Evolutionary conservation across 2,329 filamentous ascomycete genomes (phyloP), one percentile per base, ranked within the genome.

Genomic region (Fusarium sp.): DNA sequence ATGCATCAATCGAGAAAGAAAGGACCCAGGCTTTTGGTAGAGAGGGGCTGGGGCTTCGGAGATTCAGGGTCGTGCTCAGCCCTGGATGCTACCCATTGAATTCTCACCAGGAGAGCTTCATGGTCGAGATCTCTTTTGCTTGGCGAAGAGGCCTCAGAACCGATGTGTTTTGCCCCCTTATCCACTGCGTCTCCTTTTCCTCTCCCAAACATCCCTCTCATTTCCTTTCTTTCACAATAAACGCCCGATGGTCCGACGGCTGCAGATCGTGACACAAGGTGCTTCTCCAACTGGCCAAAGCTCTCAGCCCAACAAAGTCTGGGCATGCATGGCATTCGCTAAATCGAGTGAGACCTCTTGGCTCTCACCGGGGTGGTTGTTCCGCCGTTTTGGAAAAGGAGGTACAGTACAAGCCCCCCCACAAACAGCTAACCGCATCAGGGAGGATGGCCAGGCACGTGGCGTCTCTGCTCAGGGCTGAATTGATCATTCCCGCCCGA

Each of bases 351-450:
- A 42, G 22, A 29, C 29, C 29, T 24, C 24, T 59, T 58, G 56
- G 56, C 31, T 29, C 35, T 29, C 16, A 16, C 47, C 24, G 47
- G 47, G 47, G 24, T 52, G 47, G 10, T 52, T 42, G 56, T 40
- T 40, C 56, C 56, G 22, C 35, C 35, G 13, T n/a, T 59, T 40
- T 59, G 56, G 56, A 59, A 59, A n/a, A 59, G 56, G 56, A 40
- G 56, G 56, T 27, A 42, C 31, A 35, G 34, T 29, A 29, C 29
- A 1, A 34, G 31, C 11, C 22, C 56, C 56, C 54, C 56, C 56
- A 59, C 56, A 59, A 29, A 27, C 35, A 16, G 37, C 56, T 59
- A 59, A 42, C 56, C 35, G 18, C 20, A 16, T n/a, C 24, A 29
- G 35, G 56, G 16, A 40, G 24, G 27, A 29, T 37, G n/a, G 7